phyloP scores from a whole-genome alignment of 1,284 basidiomycete species.

The Termitomyces sp. region DNA sequence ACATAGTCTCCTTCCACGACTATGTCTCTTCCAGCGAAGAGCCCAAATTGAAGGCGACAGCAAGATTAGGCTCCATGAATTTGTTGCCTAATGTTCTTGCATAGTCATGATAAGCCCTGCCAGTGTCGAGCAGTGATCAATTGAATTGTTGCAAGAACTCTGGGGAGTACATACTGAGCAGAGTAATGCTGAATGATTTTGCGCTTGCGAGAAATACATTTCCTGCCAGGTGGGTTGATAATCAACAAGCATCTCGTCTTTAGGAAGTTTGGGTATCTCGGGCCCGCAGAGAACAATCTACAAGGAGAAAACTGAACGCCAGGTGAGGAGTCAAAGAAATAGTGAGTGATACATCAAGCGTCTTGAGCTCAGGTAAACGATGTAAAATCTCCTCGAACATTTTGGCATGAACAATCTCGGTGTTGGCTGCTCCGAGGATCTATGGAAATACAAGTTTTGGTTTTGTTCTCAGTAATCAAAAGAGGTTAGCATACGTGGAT shows the following conservation, averaged over 20 bases:
- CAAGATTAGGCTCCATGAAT: slow-evolving; percentile 16
- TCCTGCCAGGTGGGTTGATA: background rate
- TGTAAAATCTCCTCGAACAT: background rate
- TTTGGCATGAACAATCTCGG: background rate
- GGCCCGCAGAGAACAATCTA: background rate
- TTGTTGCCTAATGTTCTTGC: slow-evolving; percentile 4
- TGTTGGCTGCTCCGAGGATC: background rate
- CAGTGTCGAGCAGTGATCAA: background rate
- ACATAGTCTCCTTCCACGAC: slow-evolving; percentile 16
- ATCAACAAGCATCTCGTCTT: background rate
- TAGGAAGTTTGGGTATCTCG: background rate
- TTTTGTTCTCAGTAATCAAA: too few relatives aligned
- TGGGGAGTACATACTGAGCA: background rate
- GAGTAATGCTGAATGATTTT: background rate
- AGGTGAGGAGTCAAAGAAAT: too few relatives aligned
- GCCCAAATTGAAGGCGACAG: slow-evolving; percentile 19
- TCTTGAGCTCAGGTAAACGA: background rate
- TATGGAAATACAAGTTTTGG: background rate
- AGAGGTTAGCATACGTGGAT: background rate
- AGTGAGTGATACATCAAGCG: background rate
- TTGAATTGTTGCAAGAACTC: background rate
- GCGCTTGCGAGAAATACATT: background rate
- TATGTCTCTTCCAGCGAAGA: slow-evolving; percentile 2
- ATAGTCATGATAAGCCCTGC: slow-evolving; percentile 16
- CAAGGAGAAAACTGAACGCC: too few relatives aligned